Percentiles rank a stretch among this genome's conserved stretches.
phyloP scores from a whole-genome alignment of 179 eudicot species.

The Spinacia oleracea region DNA sequence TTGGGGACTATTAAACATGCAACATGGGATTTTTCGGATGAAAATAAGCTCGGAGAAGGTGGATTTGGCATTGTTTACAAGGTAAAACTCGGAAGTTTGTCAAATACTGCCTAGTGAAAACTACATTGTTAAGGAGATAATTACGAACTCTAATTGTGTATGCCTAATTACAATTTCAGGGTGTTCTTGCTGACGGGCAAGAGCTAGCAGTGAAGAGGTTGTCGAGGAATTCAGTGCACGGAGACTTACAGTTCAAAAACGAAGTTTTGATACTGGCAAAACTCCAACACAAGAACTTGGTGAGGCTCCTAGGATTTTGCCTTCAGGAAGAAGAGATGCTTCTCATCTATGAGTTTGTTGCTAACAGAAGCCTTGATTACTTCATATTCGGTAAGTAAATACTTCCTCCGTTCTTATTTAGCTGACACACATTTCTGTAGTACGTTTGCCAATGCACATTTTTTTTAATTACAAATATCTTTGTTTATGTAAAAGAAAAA shows the following conservation, averaged over 20 bases:
- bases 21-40: constrained; percentile 31
- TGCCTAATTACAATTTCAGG: constrained; percentile 3
- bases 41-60: constrained; percentile 32
- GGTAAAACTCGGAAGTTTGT: constrained; percentile 15
- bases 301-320: constrained; percentile 36
- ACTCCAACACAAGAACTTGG: constrained; percentile 33
- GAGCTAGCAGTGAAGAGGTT: constrained; percentile 40
- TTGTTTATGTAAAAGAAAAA: too few relatives aligned
- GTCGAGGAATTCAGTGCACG: constrained; percentile 28
- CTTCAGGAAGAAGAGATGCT: constrained; percentile 40
- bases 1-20: constrained; percentile 29
- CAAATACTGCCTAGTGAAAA: not conserved
- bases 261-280: constrained; percentile 36
- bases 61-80: constrained; percentile 35
- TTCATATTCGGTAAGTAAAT: constrained; percentile 33
- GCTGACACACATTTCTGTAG: too few relatives aligned
- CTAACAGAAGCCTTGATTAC: constrained; percentile 42
- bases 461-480: too few relatives aligned
- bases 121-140: not conserved
- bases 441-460: too few relatives aligned
- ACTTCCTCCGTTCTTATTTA: too few relatives aligned
- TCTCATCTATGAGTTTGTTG: constrained; percentile 41
- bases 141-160: not conserved
- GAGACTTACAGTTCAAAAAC: constrained; percentile 38
- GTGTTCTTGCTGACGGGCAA: constrained; percentile 29